Evolutionary conservation across 805 yeast species (phyloP).

Genomic region (Yarrowia keelungensis): DNA sequence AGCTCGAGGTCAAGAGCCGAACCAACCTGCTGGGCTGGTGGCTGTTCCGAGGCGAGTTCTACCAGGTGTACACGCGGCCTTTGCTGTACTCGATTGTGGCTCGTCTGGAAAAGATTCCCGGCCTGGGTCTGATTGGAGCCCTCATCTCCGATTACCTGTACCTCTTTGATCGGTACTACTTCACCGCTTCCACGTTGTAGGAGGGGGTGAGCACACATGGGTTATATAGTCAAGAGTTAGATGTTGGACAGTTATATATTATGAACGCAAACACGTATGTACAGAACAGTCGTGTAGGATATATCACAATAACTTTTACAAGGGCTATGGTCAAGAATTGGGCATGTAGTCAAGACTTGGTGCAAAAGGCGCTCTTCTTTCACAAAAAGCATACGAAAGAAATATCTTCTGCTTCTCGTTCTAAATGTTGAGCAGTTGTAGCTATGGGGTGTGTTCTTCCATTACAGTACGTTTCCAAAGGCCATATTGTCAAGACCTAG

Average conservation of each 20-base stretch:
- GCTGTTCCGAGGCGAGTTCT: conserved; percentile 52
- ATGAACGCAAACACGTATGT: no score
- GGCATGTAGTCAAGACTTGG: no score
- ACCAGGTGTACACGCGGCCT: conserved; percentile 49
- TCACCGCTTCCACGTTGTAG: conserved; percentile 45
- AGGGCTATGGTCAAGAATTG: no score
- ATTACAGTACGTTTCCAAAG: no score
- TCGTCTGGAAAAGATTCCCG: conserved; percentile 47
- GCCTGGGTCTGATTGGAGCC: conserved; percentile 47
- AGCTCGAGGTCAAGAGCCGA: conserved; percentile 47
- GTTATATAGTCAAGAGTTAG: conserved; percentile 5
- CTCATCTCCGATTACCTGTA: conserved; percentile 52
- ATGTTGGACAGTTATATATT: background rate
- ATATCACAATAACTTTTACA: no score
- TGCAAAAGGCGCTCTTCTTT: no score
- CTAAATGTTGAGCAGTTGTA: no score
- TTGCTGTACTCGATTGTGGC: conserved; percentile 45
- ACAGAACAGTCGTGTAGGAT: no score
- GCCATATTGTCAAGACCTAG: no score
- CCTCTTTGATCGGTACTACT: conserved; percentile 51
- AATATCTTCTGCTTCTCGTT: no score
- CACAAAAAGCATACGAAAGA: no score
- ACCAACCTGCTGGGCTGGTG: conserved; percentile 51
- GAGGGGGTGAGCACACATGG: background rate
- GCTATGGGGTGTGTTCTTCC: no score